Conservation (phyloP, 805 yeast genomes). For the Schwanniomyces polymorphus region DNA sequence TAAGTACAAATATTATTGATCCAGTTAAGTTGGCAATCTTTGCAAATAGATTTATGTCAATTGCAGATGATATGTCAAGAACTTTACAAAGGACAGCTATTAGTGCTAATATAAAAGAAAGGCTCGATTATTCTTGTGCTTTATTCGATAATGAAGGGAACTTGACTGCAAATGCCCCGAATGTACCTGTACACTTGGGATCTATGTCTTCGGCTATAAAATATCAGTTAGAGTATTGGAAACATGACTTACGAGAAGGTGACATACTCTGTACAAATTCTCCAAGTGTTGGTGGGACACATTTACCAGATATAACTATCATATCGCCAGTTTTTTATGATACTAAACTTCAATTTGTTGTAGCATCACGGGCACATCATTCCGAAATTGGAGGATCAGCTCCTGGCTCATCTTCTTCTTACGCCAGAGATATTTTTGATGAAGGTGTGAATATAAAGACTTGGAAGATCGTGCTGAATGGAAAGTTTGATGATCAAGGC, state of each 20-base stretch:
- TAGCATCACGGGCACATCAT: conserved; percentile 22
- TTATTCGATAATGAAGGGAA: conserved; percentile 75
- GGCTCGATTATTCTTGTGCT: conserved; percentile 85
- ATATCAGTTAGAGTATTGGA: conserved; percentile 66
- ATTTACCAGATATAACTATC: conserved; percentile 62
- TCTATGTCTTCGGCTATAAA: conserved; percentile 82
- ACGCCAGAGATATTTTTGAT: conserved; percentile 14
- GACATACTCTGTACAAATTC: conserved; percentile 79
- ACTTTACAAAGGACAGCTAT: conserved; percentile 79
- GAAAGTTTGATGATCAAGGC: conserved; percentile 17
- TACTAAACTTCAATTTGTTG: conserved; percentile 12
- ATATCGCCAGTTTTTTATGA: conserved; percentile 20
- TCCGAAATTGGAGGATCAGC: conserved; percentile 23
- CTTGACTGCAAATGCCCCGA: conserved; percentile 85
- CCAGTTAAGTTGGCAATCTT: conserved; percentile 76
- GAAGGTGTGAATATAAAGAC: conserved; percentile 21
- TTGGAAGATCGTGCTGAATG: conserved; percentile 17
- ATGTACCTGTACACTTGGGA: conserved; percentile 83
- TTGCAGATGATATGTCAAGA: conserved; percentile 88
- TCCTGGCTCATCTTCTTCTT: conserved; percentile 18
- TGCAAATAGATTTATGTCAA: conserved; percentile 84
- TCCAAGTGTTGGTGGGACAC: conserved; percentile 85
- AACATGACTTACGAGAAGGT: conserved; percentile 62
- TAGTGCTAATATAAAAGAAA: conserved; percentile 79
- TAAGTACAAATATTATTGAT: conserved; percentile 38